Percentiles rank a stretch among this genome's conserved stretches.
Conservation (phyloP, 148 eudicot genomes). For the Diospyros kaki region DNA sequence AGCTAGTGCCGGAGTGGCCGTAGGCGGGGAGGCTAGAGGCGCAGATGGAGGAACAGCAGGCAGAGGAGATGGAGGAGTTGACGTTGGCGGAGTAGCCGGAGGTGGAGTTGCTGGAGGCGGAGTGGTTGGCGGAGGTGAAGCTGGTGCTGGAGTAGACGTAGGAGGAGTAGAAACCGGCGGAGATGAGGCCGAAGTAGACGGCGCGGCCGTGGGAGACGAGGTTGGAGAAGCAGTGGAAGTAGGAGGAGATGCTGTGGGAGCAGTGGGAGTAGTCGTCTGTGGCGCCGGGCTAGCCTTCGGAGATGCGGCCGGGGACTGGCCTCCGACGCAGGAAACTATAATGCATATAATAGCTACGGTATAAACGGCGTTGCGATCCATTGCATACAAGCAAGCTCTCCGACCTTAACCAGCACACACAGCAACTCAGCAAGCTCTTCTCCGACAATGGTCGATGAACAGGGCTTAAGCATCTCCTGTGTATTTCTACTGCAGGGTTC, state of each 20-base stretch:
- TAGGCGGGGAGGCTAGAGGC: conserved; percentile 22
- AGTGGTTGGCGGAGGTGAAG: conserved; percentile 23
- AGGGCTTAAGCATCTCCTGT: conserved; percentile 4
- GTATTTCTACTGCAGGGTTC: neutral
- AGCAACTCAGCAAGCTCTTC: neutral
- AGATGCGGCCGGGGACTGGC: conserved; percentile 29
- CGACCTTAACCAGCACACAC: neutral
- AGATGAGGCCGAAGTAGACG: neutral
- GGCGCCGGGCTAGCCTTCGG: conserved; percentile 26
- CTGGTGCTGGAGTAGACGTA: conserved; percentile 16
- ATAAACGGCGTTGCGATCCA: conserved; percentile 14
- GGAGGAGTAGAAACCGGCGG: conserved; percentile 14
- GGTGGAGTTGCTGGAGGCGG: conserved; percentile 19
- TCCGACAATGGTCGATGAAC: neutral
- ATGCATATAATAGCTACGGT: conserved; percentile 29
- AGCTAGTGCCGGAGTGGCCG: conserved; percentile 9
- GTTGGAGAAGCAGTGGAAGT: conserved; percentile 11
- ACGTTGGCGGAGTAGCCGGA: conserved; percentile 23
- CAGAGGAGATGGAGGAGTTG: conserved; percentile 26
- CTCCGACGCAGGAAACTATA: conserved; percentile 24
- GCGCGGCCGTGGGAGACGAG: neutral
- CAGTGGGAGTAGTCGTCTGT: conserved; percentile 9
- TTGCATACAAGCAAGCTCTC: neutral
- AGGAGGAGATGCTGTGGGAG: conserved; percentile 12
- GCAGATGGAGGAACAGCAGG: conserved; percentile 20